These are phyloP conservation scores for Trichoderma atroviride DNA, from an alignment of 2,329 filamentous ascomycete genomes.

Conservation along the genomic window DNA sequence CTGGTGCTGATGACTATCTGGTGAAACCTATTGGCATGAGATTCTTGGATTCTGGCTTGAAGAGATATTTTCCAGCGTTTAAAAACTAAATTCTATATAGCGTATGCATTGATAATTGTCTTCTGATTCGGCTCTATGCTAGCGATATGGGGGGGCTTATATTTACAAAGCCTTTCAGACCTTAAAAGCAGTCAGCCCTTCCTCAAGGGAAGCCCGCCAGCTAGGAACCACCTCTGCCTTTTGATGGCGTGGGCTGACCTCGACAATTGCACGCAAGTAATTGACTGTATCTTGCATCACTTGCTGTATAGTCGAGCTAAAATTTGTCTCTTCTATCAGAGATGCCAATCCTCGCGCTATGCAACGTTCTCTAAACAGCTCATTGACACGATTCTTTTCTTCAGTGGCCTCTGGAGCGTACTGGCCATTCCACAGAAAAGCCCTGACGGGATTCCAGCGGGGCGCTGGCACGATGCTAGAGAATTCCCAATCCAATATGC, in stretches of 20 bases:
- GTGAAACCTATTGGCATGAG: neutral
- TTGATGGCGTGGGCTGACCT: neutral
- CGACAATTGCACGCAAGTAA: conserved; percentile 7
- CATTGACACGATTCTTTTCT: neutral
- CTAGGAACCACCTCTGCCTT: neutral
- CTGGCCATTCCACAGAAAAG: conserved; percentile 41
- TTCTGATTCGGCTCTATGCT: neutral
- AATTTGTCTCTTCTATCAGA: neutral
- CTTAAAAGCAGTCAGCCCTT: neutral
- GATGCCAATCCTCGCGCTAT: neutral
- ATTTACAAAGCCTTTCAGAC: neutral
- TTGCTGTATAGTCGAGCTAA: neutral
- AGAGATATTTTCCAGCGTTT: neutral
- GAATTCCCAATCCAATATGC: conserved; percentile 45
- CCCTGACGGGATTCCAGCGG: conserved; percentile 41
- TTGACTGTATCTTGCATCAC: conserved; percentile 3
- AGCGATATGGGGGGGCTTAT: neutral
- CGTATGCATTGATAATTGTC: neutral
- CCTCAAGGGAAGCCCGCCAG: neutral
- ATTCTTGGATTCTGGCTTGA: neutral
- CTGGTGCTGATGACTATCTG: neutral
- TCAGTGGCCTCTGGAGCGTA: neutral
- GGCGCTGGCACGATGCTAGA: conserved; percentile 39
- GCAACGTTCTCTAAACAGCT: neutral
- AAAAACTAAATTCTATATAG: neutral